phyloP scores from a whole-genome alignment of 768 basidiomycete genomes.

The Calvatia gigantea region DNA sequence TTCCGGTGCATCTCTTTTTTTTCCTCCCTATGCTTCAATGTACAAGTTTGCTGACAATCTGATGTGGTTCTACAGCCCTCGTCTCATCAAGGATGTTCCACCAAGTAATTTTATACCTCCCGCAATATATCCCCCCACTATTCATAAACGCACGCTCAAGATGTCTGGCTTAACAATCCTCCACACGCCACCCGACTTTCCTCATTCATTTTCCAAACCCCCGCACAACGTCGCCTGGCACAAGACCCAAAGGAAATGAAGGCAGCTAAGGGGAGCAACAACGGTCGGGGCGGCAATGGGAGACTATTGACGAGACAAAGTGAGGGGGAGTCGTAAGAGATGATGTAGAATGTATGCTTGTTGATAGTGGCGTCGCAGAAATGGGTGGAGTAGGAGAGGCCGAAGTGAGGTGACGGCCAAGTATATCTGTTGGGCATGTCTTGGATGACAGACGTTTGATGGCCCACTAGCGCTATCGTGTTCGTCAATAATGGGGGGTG shows the following conservation, averaged over 20 bases:
- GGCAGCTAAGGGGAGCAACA: slow-evolving; percentile 71
- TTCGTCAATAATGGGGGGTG: too few species aligned
- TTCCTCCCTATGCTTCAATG: too few species aligned
- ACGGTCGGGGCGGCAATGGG: slow-evolving; percentile 69
- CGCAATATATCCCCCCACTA: slow-evolving; percentile 63
- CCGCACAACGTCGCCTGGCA: slow-evolving; percentile 51
- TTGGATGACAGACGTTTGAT: too few species aligned
- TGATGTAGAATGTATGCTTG: slow-evolving; percentile 10
- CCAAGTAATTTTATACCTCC: slow-evolving; percentile 68
- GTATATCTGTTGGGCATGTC: too few species aligned
- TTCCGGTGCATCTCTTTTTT: slow-evolving; percentile 67
- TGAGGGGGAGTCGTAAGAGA: slow-evolving; percentile 10
- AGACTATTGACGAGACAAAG: slow-evolving; percentile 75
- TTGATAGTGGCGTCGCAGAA: slow-evolving; percentile 24
- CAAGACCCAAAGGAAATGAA: slow-evolving; percentile 51
- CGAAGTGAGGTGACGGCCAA: too few species aligned
- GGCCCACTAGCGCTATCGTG: too few species aligned
- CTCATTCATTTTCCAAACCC: slow-evolving; percentile 59
- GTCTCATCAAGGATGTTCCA: slow-evolving; percentile 86
- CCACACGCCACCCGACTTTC: slow-evolving; percentile 77
- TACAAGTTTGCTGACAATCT: too few species aligned
- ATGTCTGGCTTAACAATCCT: slow-evolving; percentile 75
- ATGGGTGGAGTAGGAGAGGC: slow-evolving; percentile 42
- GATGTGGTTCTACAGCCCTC: slow-evolving; percentile 49
- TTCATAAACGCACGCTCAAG: slow-evolving; percentile 56